phyloP scores from a whole-genome alignment of 1,284 basidiomycete species.

The Ganoderma lingzhi region DNA sequence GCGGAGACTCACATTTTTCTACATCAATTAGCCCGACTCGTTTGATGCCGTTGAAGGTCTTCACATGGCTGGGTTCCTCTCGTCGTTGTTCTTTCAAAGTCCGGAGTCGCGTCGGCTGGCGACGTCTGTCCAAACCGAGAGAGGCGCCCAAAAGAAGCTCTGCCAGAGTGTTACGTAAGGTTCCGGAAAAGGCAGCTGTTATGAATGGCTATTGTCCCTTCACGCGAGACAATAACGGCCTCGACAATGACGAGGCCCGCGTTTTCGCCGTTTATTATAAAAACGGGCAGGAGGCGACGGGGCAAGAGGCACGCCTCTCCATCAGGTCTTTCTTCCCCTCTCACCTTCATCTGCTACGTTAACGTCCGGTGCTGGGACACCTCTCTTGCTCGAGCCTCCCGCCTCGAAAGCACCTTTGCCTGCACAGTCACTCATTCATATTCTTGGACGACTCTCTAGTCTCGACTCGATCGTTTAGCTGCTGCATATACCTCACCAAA shows the following conservation, averaged over 20 bases:
- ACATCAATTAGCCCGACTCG: background rate
- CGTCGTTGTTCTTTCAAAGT: constrained; percentile 1
- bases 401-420: constrained; percentile 5
- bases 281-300: background rate
- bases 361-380: constrained; percentile 24
- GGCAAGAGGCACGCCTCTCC: background rate
- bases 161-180: constrained; percentile 23
- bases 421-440: constrained; percentile 8
- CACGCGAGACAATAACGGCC: constrained; percentile 25
- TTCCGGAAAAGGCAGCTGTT: constrained; percentile 29
- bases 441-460: constrained; percentile 5
- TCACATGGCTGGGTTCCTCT: constrained; percentile 1
- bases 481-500: background rate
- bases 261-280: constrained; percentile 10
- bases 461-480: background rate
- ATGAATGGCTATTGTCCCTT: constrained; percentile 29
- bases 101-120: constrained; percentile 1
- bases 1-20: background rate
- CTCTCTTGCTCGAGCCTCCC: constrained; percentile 20
- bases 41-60: constrained; percentile 2
- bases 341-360: constrained; percentile 15
- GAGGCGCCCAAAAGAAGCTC: constrained; percentile 1
- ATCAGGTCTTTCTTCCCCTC: constrained; percentile 6
- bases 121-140: background rate
- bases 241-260: constrained; percentile 28